These are phyloP conservation scores for Pichia nanzhaoensis DNA, from an alignment of 805 yeast genomes.

Conservation along the genomic window DNA sequence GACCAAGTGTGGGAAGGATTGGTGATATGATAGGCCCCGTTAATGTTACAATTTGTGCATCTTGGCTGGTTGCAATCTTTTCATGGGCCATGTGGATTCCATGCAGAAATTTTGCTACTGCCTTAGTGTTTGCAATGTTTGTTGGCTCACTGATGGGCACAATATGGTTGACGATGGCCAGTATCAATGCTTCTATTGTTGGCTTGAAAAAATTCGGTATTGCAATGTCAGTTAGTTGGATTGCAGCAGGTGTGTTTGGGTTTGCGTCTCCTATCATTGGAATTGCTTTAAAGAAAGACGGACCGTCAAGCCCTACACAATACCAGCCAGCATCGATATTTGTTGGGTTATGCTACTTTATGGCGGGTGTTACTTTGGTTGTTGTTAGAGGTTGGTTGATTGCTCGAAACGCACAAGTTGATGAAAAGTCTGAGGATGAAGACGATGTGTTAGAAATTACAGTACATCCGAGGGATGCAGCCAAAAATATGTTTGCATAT, in stretches of 20 bases:
- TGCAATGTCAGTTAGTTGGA: conserved; percentile 44
- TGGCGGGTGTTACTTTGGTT: conserved; percentile 36
- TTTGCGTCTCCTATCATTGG: conserved; percentile 60
- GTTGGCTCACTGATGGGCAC: conserved; percentile 57
- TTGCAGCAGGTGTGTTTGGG: conserved; percentile 42
- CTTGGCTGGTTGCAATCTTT: conserved; percentile 35
- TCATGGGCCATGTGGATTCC: conserved; percentile 52
- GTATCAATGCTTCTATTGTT: conserved; percentile 44
- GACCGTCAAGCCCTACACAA: conserved; percentile 35
- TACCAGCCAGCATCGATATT: conserved; percentile 51
- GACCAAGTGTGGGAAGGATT: conserved; percentile 49
- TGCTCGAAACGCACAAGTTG: conserved; percentile 37
- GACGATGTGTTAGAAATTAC: conserved; percentile 11
- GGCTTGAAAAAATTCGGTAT: conserved; percentile 49
- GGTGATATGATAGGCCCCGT: conserved; percentile 47
- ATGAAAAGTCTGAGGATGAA: conserved; percentile 18
- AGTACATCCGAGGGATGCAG: conserved; percentile 13
- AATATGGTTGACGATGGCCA: conserved; percentile 48
- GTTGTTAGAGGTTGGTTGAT: conserved; percentile 49
- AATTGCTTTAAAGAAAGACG: conserved; percentile 37
- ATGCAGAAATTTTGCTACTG: conserved; percentile 49
- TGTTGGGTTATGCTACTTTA: conserved; percentile 49
- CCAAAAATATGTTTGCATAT: conserved; percentile 1
- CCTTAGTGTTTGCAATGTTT: conserved; percentile 43
- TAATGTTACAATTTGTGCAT: conserved; percentile 36